Evolutionary conservation across 371 early-diverging fungal genomes (phyloP).

Genomic region (Mucor lusitanicus): DNA sequence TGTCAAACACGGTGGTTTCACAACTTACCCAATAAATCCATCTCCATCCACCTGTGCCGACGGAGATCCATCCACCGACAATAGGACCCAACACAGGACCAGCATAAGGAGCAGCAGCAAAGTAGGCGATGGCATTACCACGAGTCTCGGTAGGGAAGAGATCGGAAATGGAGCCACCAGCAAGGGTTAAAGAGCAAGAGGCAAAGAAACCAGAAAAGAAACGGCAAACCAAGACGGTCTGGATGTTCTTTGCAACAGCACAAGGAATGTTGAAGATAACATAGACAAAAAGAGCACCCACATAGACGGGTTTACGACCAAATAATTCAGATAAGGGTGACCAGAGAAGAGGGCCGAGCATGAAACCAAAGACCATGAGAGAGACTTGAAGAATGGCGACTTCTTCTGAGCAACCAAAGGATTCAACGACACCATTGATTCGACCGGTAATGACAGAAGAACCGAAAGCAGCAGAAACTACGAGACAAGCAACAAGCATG

Average conservation of each 20-base stretch:
- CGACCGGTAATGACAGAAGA: conserved; percentile 42
- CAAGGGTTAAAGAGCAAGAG: conserved; percentile 35
- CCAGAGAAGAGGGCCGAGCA: conserved; percentile 50
- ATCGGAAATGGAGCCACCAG: conserved; percentile 49
- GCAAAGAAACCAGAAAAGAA: conserved; percentile 50
- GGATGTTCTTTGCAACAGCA: conserved; percentile 42
- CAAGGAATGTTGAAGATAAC: conserved; percentile 46
- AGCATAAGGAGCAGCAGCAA: conserved; percentile 50
- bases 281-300: conserved; percentile 34
- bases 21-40: conserved; percentile 50
- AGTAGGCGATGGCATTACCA: conserved; percentile 49
- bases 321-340: conserved; percentile 43
- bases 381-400: conserved; percentile 45
- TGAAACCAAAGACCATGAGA: conserved; percentile 52
- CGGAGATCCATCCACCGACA: conserved; percentile 47
- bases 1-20: no score
- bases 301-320: conserved; percentile 44
- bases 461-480: conserved; percentile 45
- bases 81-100: conserved; percentile 52
- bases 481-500: conserved; percentile 36
- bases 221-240: conserved; percentile 42
- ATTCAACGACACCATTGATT: conserved; percentile 25
- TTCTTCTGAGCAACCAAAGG: conserved; percentile 35
- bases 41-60: conserved; percentile 44
- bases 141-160: conserved; percentile 38